Conservation (phyloP, 139 green algal genomes). For the Tetraselmis chui region DNA sequence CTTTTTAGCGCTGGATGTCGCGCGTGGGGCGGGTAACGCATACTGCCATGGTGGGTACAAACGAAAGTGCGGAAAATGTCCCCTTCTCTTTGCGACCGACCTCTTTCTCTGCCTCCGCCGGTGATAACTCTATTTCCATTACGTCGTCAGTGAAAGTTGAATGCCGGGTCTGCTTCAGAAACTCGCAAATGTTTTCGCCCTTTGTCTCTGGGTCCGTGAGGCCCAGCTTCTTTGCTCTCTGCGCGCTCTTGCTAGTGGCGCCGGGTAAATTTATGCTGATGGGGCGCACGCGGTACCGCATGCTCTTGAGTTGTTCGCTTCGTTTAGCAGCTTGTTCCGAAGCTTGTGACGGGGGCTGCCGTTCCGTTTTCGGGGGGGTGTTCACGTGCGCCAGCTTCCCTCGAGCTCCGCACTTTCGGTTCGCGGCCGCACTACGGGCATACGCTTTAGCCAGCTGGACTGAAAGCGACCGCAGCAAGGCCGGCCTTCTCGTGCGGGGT, state of each 20-base stretch:
- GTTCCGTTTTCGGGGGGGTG: too few species aligned
- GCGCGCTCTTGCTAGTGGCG: not conserved
- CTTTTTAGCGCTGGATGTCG: not conserved
- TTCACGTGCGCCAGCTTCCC: too few species aligned
- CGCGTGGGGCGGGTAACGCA: too few species aligned
- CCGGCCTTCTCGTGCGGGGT: too few species aligned
- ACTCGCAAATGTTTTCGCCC: not conserved
- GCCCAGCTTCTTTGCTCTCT: not conserved
- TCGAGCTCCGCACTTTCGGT: too few species aligned
- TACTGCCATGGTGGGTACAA: not conserved
- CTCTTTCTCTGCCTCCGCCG: not conserved
- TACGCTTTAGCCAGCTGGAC: too few species aligned
- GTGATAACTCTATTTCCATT: not conserved
- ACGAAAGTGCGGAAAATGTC: not conserved
- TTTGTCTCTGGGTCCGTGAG: too few species aligned
- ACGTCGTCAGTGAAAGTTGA: not conserved
- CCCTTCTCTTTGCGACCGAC: not conserved
- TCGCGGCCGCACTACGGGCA: too few species aligned
- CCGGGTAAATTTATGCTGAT: not conserved
- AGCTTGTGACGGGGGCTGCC: too few species aligned
- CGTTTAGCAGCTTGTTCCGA: not conserved
- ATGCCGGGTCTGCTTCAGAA: not conserved
- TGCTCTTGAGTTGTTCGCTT: not conserved
- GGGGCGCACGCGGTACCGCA: not conserved
- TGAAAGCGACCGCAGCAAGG: too few species aligned